Base-by-base conservation (phyloP, 495 filamentous ascomycete species). In the Penicillium verhagenii region DNA sequence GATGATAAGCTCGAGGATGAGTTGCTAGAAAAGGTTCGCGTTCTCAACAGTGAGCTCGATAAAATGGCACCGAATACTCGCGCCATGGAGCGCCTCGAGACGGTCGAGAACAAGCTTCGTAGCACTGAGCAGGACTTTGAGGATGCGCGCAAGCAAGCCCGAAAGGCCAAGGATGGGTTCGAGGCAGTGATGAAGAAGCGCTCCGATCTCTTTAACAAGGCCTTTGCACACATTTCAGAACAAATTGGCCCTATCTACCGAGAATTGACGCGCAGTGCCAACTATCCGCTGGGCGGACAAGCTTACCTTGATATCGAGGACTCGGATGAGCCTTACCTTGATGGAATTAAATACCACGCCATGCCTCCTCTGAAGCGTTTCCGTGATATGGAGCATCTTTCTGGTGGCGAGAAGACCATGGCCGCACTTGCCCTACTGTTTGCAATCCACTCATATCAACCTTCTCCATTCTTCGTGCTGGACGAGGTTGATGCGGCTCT, bases 321-420 rank as follows among this genome's bases (percentile, higher is more conserved):
- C 71, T 86, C 85, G 25, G 90, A 93, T 60, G 87, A 90, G 63
- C 95, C 94, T 0, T 97, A 96, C 72, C 83, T 96, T 1, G 88
- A 87, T 47, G 94, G 94, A 19, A 90, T 99, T 73, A 96, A 95
- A 60, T 99, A 97, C 72, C 91, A 97, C 70, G 94, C 95, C 60
- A 97, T 96, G 92, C 94, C 94, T 21, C 94, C 94, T 7, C 83
- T 96, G 52, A 99, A 99, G 76, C 92, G 94, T 49, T 99, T 97
- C 85, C 83, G 94, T 33, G 95, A 97, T 72, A 97, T 99, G 94
- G 94, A 97, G 71, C 93, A 96, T 66, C 82, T 99, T 20, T 96
- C 90, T 10, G 94, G 94, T 58, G 94, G 94, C 50, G 94, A 99
- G 76, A 97, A 97, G 82, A 97, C 95, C 13, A 99, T 99, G 87